Evolutionary conservation across 352 stramenopile genomes (phyloP), one percentile per base, ranked within the genome.

Genomic region (Phytophthora cactorum): DNA sequence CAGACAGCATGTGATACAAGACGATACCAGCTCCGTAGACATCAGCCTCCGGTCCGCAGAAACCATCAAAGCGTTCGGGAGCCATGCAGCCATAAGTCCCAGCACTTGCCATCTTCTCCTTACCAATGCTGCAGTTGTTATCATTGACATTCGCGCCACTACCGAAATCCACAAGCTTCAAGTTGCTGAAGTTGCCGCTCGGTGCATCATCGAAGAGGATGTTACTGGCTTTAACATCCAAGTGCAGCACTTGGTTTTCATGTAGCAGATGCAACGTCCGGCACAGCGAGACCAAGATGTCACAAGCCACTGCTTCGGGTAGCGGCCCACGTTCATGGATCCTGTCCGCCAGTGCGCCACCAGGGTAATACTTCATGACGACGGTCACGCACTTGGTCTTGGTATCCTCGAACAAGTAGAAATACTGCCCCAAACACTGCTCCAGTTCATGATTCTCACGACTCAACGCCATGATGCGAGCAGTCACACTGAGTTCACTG

Each of bases 121-220:
- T 27, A 4, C 7, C 47, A 11, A 58, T 29, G 4, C 28, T 49
- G 7, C 43, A 63, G 14, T 39, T 57, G 31, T 43, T 56, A 46
- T 73, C 56, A 9, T 4, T 7, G 22, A 65, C 51, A 28, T 65
- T 65, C 32, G 59, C 54, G 9, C 75, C 81, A 64, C 76, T 88
- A 12, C 83, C 83, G 65, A 91, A 91, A 61, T 89, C 83, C 51
- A 89, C 73, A 52, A 91, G 77, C 63, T 91, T 91, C 34, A 91
- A 60, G 46, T 85, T 83, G 15, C 57, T 54, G 46, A 89, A 88
- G 41, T 61, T 68, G 32, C 59, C 59, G 3, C 56, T 55, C 27
- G 57, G 63, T 28, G 76, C 65, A 8, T 70, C 63, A 57, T 91
- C 83, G 29, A 91, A 91, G 10, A 91, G 54, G 44, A 90, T 80